Conservation (phyloP, 805 yeast genomes). For the Jamesozyma hellenica region DNA sequence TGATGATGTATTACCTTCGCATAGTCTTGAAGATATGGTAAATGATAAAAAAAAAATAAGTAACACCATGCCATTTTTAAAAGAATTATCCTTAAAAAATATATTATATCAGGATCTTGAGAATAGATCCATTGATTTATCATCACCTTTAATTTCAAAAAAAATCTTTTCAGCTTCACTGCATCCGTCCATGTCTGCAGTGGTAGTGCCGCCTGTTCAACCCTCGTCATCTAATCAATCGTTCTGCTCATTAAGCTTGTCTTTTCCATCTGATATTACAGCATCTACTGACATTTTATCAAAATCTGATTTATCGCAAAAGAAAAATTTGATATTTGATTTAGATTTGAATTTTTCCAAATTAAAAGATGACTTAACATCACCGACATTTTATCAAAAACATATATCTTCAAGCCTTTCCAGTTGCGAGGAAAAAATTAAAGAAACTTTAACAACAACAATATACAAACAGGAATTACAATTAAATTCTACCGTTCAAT, state of each 20-base stretch:
- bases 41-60: neutral
- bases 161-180: too few species aligned
- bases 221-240: neutral
- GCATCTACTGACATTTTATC: neutral
- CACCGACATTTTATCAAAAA: neutral
- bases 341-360: too few species aligned
- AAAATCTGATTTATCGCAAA: too few species aligned
- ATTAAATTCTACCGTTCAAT: constrained; percentile 18
- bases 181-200: too few species aligned
- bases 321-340: too few species aligned
- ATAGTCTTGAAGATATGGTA: neutral
- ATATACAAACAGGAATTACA: constrained; percentile 20
- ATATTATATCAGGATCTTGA: constrained; percentile 4
- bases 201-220: neutral
- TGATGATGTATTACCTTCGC: too few species aligned
- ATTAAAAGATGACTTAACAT: too few species aligned
- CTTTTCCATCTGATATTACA: neutral
- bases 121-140: neutral
- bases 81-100: constrained; percentile 2
- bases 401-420: constrained; percentile 7
- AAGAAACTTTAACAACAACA: constrained; percentile 11
- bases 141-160: too few species aligned
- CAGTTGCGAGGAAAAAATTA: constrained; percentile 18
- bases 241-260: neutral
- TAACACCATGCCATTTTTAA: neutral